A percentile compares a stretch with the other conserved stretches of the same genome.
These are phyloP conservation scores for Diospyros lotus DNA, from an alignment of 148 eudicot species.

Conservation along the genomic window DNA sequence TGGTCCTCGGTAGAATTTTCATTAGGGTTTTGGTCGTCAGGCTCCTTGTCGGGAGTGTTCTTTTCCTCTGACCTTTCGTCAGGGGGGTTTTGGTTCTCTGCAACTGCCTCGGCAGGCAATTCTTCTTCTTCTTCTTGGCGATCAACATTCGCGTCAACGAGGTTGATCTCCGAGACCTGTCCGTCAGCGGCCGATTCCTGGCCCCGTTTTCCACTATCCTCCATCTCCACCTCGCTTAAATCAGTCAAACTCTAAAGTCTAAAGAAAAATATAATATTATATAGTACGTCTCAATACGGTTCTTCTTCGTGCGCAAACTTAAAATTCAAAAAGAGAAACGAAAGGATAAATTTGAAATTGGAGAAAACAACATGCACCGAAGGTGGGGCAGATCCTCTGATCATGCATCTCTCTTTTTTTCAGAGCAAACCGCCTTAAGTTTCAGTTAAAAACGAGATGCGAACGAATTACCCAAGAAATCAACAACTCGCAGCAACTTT, in stretches of 20 bases:
- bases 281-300: background rate
- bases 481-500: background rate
- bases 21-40: conserved; percentile 12
- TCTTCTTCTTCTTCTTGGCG: conserved; percentile 15
- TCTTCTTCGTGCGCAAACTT: background rate
- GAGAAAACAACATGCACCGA: background rate
- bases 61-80: conserved; percentile 9
- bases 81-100: conserved; percentile 10
- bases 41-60: background rate
- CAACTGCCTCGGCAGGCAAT: conserved; percentile 13
- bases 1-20: conserved; percentile 15
- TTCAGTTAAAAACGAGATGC: background rate
- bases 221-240: conserved; percentile 34
- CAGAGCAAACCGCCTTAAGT: background rate
- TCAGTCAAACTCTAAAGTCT: conserved; percentile 2
- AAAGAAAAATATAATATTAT: background rate
- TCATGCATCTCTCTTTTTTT: background rate
- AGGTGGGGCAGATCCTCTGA: background rate
- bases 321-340: background rate
- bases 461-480: background rate
- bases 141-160: conserved; percentile 13
- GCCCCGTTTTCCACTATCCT: conserved; percentile 21
- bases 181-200: conserved; percentile 11
- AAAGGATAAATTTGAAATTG: background rate
- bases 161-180: conserved; percentile 9